Evolutionary conservation across 495 filamentous ascomycete species (phyloP).

Genomic region (Daldinia concentrica): DNA sequence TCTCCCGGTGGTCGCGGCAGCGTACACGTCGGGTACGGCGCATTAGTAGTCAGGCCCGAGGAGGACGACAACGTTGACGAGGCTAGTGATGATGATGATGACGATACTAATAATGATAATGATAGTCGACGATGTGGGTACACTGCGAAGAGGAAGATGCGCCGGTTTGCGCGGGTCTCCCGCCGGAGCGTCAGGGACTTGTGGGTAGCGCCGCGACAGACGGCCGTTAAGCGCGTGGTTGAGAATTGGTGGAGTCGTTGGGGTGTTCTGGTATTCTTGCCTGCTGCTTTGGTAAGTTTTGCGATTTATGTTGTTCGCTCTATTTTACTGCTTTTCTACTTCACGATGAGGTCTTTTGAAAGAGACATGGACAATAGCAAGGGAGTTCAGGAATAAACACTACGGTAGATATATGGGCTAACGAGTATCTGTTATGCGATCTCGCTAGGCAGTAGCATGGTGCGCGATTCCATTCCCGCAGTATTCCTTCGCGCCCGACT

Average conservation of each 20-base stretch:
- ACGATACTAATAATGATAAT: constrained; percentile 30
- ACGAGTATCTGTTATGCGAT: constrained; percentile 16
- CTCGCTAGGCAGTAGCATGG: constrained; percentile 65
- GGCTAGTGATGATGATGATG: constrained; percentile 35
- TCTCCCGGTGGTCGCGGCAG: constrained; percentile 53
- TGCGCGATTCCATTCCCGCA: constrained; percentile 71
- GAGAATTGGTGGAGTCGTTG: constrained; percentile 67
- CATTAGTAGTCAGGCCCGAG: constrained; percentile 47
- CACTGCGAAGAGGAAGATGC: constrained; percentile 24
- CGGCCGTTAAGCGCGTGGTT: constrained; percentile 61
- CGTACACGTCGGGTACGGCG: constrained; percentile 60
- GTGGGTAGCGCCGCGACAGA: constrained; percentile 64
- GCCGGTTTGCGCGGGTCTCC: constrained; percentile 44
- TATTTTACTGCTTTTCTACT: not conserved
- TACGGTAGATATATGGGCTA: constrained; percentile 16
- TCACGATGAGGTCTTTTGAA: not conserved
- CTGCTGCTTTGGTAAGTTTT: constrained; percentile 64
- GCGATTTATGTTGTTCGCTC: not conserved
- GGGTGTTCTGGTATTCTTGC: constrained; percentile 63
- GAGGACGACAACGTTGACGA: constrained; percentile 47
- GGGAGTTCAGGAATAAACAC: not conserved
- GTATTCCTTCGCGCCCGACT: constrained; percentile 54
- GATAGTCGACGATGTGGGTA: not conserved
- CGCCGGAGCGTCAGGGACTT: constrained; percentile 59
- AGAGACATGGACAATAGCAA: not conserved